Evolutionary conservation across 495 filamentous ascomycete genomes (phyloP).

Genomic region (Sphaerosporella brunnea): DNA sequence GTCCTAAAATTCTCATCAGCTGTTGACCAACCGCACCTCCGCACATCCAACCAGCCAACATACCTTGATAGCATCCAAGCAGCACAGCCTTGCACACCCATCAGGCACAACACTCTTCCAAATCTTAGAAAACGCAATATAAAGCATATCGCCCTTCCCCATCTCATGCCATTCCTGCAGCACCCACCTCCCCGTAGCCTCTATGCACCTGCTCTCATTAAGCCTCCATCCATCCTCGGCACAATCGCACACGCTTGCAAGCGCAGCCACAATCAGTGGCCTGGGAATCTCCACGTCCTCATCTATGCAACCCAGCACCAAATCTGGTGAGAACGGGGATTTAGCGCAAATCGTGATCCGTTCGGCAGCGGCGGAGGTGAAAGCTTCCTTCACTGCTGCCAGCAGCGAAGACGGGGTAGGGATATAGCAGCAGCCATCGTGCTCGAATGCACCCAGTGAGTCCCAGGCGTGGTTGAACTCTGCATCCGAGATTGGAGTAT

Average conservation of each 20-base stretch:
- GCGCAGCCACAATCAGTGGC: slow-evolving; percentile 11
- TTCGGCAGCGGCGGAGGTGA: slow-evolving; percentile 32
- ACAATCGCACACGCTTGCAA: slow-evolving; percentile 6
- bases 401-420: slow-evolving; percentile 31
- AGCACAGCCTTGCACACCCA: slow-evolving; percentile 10
- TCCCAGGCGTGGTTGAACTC: slow-evolving; percentile 35
- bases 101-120: slow-evolving; percentile 19
- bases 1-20: too few relatives aligned
- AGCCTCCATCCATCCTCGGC: slow-evolving; percentile 8
- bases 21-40: too few relatives aligned
- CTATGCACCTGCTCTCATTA: slow-evolving; percentile 5
- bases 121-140: slow-evolving; percentile 10
- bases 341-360: slow-evolving; percentile 27
- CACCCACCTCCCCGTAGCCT: slow-evolving; percentile 7
- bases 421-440: slow-evolving; percentile 24
- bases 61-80: slow-evolving; percentile 7
- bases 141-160: slow-evolving; percentile 7
- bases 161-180: slow-evolving; percentile 12
- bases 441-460: slow-evolving; percentile 35
- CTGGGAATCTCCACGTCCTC: slow-evolving; percentile 21
- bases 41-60: too few relatives aligned
- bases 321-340: slow-evolving; percentile 19
- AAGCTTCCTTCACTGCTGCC: slow-evolving; percentile 33
- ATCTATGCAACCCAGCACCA: slow-evolving; percentile 1
- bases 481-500: slow-evolving; percentile 32